Conservation (phyloP, 495 filamentous ascomycete species). For the Podospora conica region DNA sequence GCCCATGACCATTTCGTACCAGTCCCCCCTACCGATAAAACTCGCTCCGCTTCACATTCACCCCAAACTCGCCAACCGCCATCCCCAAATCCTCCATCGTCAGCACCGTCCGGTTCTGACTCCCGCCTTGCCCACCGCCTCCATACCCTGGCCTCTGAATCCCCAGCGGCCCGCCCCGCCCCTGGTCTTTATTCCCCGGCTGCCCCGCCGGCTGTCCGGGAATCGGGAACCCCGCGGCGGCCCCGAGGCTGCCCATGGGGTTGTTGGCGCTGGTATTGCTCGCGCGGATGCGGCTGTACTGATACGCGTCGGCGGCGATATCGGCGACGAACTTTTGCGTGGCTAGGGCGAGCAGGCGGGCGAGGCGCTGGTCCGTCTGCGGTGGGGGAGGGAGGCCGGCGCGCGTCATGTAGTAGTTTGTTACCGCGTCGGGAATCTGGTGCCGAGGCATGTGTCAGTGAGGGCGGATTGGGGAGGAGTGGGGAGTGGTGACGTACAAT, state of each 20-base stretch:
- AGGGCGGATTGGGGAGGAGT: background rate
- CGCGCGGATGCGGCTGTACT: conserved; percentile 89
- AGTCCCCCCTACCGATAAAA: conserved; percentile 75
- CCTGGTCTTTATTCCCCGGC: conserved; percentile 52
- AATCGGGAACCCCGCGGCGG: conserved; percentile 63
- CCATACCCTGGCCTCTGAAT: conserved; percentile 89
- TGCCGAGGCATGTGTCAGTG: background rate
- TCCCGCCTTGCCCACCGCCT: conserved; percentile 83
- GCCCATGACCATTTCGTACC: no score
- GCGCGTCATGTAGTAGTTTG: conserved; percentile 93
- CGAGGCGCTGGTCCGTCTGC: conserved; percentile 77
- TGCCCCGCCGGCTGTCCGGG: conserved; percentile 51
- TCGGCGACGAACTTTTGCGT: conserved; percentile 98
- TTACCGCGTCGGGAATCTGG: conserved; percentile 96
- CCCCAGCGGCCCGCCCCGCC: conserved; percentile 62
- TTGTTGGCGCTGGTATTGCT: conserved; percentile 83
- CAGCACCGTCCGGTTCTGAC: conserved; percentile 85
- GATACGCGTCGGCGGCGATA: conserved; percentile 94
- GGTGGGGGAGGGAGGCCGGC: conserved; percentile 87
- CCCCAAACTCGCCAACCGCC: conserved; percentile 94
- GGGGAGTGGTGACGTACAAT: conserved; percentile 58
- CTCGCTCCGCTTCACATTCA: conserved; percentile 93
- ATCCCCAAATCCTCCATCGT: conserved; percentile 99
- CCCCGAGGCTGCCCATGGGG: conserved; percentile 79
- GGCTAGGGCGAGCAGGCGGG: conserved; percentile 87